Percentiles rank a stretch among this genome's conserved stretches.
phyloP scores from a whole-genome alignment of 2,329 filamentous ascomycete genomes.

The Talaromyces sp. region DNA sequence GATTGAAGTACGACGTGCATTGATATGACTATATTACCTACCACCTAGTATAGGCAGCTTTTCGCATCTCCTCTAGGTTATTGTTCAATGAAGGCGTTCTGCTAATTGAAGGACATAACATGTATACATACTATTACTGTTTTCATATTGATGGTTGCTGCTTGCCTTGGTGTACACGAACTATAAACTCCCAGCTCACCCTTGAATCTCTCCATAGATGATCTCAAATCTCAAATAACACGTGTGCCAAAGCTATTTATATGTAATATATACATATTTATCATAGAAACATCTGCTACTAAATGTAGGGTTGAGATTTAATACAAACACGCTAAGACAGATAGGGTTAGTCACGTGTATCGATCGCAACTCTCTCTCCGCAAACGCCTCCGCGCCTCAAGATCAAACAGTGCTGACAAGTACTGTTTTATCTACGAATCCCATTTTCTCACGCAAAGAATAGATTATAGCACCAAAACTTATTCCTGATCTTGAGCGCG shows the following conservation, averaged over 20 bases:
- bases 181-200: slow-evolving; percentile 9
- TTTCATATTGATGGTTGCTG: slow-evolving; percentile 3
- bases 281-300: too few species aligned
- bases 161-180: background rate
- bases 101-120: background rate
- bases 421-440: background rate
- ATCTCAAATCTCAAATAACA: background rate
- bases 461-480: too few species aligned
- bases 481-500: background rate
- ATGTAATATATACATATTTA: too few species aligned
- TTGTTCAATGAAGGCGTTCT: background rate
- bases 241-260: too few species aligned
- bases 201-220: background rate
- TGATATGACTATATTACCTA: background rate
- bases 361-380: slow-evolving; percentile 4
- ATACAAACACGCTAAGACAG: slow-evolving; percentile 9
- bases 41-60: background rate
- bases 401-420: background rate
- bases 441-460: background rate
- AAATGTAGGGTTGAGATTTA: background rate
- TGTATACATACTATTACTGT: slow-evolving; percentile 17
- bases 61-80: background rate
- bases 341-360: slow-evolving; percentile 17
- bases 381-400: slow-evolving; percentile 16
- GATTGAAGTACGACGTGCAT: slow-evolving; percentile 9